Percentiles rank a stretch among this genome's conserved stretches.
These are phyloP conservation scores for Leccinum rimulosum DNA, from an alignment of 768 basidiomycete genomes.

Conservation along the genomic window DNA sequence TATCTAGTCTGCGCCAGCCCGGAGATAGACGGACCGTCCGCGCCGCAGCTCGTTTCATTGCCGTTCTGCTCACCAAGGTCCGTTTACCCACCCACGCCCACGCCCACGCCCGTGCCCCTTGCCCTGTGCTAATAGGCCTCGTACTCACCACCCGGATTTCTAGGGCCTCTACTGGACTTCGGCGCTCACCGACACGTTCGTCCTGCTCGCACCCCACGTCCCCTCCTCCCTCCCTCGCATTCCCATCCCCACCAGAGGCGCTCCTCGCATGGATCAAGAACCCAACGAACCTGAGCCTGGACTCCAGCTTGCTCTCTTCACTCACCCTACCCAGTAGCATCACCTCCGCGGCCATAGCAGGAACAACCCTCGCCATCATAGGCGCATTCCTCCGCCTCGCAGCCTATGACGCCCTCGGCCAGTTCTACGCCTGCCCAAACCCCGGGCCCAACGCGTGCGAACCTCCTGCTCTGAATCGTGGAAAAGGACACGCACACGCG, in stretches of 20 bases:
- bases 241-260: background rate
- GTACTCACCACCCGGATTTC: background rate
- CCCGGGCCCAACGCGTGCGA: conserved; percentile 4
- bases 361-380: conserved; percentile 35
- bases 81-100: background rate
- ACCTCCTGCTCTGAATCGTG: background rate
- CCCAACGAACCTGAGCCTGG: background rate
- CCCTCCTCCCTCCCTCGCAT: background rate
- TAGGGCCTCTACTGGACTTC: conserved; percentile 21
- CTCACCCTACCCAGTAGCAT: background rate
- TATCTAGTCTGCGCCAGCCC: background rate
- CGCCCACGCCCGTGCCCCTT: no score
- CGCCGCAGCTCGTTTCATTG: conserved; percentile 9
- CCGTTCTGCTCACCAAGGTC: conserved; percentile 16
- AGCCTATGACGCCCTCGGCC: conserved; percentile 27
- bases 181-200: conserved; percentile 5
- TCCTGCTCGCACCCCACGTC: conserved; percentile 11
- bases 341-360: conserved; percentile 27
- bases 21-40: conserved; percentile 27
- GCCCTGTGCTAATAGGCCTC: background rate
- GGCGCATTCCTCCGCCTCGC: conserved; percentile 42
- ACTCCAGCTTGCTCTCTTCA: background rate
- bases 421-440: conserved; percentile 21
- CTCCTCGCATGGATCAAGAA: conserved; percentile 2
- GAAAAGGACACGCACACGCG: conserved; percentile 13